Evolutionary conservation across 2,329 filamentous ascomycete species (phyloP), one percentile per base, ranked within the genome.

Genomic region (Mycosphaerella sp.): DNA sequence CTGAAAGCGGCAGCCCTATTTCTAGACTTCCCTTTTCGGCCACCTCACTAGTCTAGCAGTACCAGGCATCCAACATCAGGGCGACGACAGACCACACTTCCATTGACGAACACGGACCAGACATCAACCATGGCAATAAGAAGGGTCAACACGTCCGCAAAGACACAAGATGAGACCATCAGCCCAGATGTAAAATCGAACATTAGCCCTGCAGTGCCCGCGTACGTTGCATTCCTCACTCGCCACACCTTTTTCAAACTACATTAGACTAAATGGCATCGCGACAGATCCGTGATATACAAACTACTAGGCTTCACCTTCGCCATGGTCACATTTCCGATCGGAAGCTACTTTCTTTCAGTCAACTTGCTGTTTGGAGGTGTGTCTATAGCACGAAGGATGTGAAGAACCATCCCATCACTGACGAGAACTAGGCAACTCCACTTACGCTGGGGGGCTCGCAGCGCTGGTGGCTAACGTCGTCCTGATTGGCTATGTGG

Each of bases 391-490:
- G 21, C 18, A 32, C 21, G 17, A 14, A 36, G 35, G 36, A 14
- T n/a, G 16, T 34, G 14, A 8, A 32, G 9, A 32, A 7, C 16
- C 16, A 9, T 25, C n/a, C n/a, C 34, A 27, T n/a, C n/a, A 25
- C 21, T 34, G 30, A 41, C 39, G 18, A 16, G 21, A 4, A 4
- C 9, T 25, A 95, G 91, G 89, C 60, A 95, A 95, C 70, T 80
- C 89, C 12, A 95, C 90, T 1, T 91, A 83, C 62, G 89, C 90
- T 3, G 93, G 90, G 12, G 89, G 82, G 0, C 75, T 86, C 30
- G 93, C 93, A 1, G 93, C 93, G 16, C 72, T 97, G 44, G 82
- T 94, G 68, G 93, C 93, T 10, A 98, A 98, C 62, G 79, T 94
- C 1, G 89, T 98, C 3, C 74, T 98, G 44, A 79, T 97, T 51